Evolutionary conservation across 139 green algal species (phyloP), one percentile per base, ranked within the genome.

Genomic region (Deuterostichococcus epilithicus): DNA sequence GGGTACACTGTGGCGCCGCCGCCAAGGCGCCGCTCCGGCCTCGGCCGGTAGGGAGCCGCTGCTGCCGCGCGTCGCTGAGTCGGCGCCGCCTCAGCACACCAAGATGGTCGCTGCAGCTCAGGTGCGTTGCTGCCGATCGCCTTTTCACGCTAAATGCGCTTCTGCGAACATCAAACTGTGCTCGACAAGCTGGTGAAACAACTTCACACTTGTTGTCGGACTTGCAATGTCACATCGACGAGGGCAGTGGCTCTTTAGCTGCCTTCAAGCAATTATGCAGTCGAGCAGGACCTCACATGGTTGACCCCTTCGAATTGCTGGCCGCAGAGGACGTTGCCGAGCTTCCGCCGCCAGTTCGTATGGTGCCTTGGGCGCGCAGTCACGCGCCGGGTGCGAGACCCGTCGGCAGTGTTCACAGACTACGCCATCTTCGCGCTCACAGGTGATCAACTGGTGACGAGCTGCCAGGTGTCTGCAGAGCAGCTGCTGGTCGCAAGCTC

Each of bases 391-490:
- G 74, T 35, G 32, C 71, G 84, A 25, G 76, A 90, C 76, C 86
- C 86, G 13, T 23, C 88, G 20, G 35, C 60, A 15, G 78, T 86
- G 35, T 80, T 86, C 59, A 83, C 79, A 8, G 86, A 90, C 45
- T 83, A 86, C 8, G 78, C 68, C 70, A 90, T 90, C 30, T 78
- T 90, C 58, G 79, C 85, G 1, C 36, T 88, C 0, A 90, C 86
- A 68, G 82, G 82, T 83, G 38, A 1, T 39, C 20, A n/a, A n/a
- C n/a, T n/a, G n/a, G n/a, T n/a, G n/a, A n/a, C n/a, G n/a, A n/a
- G n/a, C n/a, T n/a, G n/a, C n/a, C n/a, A n/a, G n/a, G n/a, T n/a
- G n/a, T n/a, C n/a, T n/a, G n/a, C n/a, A n/a, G n/a, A n/a, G n/a
- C n/a, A n/a, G n/a, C n/a, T n/a, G n/a, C n/a, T n/a, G n/a, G n/a